Percentiles rank a stretch among this genome's conserved stretches.
Conservation (phyloP, 2,329 filamentous ascomycete species). For the Fusarium luffae region DNA sequence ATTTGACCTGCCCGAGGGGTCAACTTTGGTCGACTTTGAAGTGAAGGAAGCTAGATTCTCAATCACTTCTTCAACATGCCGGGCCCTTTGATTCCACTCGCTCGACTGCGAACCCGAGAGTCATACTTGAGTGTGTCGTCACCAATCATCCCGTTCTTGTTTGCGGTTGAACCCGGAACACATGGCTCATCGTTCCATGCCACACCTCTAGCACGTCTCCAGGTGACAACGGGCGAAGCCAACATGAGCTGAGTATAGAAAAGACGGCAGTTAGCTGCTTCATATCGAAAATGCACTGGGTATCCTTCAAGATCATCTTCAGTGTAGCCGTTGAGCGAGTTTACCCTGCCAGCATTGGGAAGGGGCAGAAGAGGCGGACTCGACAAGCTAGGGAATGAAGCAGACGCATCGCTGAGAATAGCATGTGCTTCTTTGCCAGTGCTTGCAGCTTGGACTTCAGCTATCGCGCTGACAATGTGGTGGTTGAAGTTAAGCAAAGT, state of each 20-base stretch:
- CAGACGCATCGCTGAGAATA: conserved; percentile 16
- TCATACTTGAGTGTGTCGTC: conserved; percentile 32
- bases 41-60: no score
- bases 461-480: conserved; percentile 19
- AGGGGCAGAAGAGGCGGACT: conserved; percentile 49
- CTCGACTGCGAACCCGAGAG: conserved; percentile 36
- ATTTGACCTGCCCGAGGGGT: no score
- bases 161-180: conserved; percentile 36
- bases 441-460: conserved; percentile 19
- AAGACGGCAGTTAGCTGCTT: conserved; percentile 69
- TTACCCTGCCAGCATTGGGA: conserved; percentile 45
- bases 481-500: conserved; percentile 40
- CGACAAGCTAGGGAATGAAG: conserved; percentile 23
- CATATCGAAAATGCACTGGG: conserved; percentile 66
- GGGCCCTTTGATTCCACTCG: conserved; percentile 25
- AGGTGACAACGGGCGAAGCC: conserved; percentile 61
- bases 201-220: conserved; percentile 51
- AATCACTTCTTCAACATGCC: conserved; percentile 28
- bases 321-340: conserved; percentile 36
- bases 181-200: conserved; percentile 36
- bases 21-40: no score
- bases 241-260: conserved; percentile 68
- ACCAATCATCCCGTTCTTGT: conserved; percentile 33
- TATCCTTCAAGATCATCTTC: conserved; percentile 41
- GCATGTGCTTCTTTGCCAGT: conserved; percentile 14